Conservation (phyloP, 225 moss, liverwort and hornwort species). For the Polytrichum commune region DNA sequence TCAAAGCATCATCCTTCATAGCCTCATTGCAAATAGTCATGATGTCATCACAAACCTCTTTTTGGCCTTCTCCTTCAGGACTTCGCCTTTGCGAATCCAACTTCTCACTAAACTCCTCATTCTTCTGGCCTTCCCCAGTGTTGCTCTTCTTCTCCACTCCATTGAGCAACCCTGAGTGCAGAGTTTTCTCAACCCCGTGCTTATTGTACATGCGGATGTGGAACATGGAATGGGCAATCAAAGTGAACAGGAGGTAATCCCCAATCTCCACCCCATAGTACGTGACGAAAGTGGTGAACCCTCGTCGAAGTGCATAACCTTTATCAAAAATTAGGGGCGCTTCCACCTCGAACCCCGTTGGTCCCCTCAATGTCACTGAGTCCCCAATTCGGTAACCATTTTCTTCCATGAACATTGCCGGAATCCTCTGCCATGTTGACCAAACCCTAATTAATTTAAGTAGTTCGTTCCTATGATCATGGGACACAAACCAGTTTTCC, state of each 20-base stretch:
- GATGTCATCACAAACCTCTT: not conserved
- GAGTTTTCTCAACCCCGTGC: not conserved
- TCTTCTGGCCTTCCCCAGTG: not conserved
- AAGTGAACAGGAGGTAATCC: conserved; percentile 9
- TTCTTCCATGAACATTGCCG: conserved; percentile 8
- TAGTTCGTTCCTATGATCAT: no score
- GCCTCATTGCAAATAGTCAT: not conserved
- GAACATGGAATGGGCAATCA: conserved; percentile 4
- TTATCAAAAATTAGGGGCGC: not conserved
- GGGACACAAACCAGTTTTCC: no score
- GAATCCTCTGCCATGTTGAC: conserved; percentile 10
- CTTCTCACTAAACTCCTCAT: not conserved
- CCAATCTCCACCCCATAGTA: conserved; percentile 8
- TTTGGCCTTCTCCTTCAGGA: no score
- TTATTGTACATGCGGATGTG: conserved; percentile 9
- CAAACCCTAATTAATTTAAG: not conserved
- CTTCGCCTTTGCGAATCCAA: no score
- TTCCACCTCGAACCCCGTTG: conserved; percentile 5
- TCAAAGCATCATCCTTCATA: not conserved
- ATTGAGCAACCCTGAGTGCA: not conserved
- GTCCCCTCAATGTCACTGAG: conserved; percentile 4
- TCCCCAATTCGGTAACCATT: conserved; percentile 10
- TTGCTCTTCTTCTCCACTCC: not conserved
- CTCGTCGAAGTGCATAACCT: conserved; percentile 3
- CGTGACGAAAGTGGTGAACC: not conserved